These are phyloP conservation scores for Phytophthora boehmeriae DNA, from an alignment of 352 stramenopile genomes.

Conservation along the genomic window DNA sequence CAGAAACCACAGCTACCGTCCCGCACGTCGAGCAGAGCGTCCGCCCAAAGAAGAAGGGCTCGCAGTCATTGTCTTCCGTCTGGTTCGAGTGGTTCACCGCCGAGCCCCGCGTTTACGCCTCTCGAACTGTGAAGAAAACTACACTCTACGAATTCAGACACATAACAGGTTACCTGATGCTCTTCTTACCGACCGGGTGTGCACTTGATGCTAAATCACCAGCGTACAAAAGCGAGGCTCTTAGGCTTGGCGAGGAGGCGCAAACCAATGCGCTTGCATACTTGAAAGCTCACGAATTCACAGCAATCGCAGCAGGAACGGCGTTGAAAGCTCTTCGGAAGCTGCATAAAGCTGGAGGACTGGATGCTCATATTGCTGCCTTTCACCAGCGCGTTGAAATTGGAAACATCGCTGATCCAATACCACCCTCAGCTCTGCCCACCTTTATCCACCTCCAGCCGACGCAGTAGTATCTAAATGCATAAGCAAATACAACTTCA, in stretches of 20 bases:
- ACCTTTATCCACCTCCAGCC: conserved; percentile 11
- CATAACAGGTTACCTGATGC: conserved; percentile 12
- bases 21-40: too few relatives aligned
- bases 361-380: neutral
- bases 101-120: conserved; percentile 11
- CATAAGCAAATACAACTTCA: neutral
- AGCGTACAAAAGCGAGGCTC: conserved; percentile 12
- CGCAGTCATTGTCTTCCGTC: conserved; percentile 7
- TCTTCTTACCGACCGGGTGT: conserved; percentile 17
- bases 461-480: neutral
- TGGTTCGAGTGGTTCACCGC: conserved; percentile 20
- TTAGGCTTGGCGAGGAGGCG: neutral
- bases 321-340: conserved; percentile 12
- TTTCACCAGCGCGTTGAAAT: conserved; percentile 2
- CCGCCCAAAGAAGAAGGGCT: conserved; percentile 8
- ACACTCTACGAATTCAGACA: conserved; percentile 23
- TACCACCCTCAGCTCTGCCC: neutral
- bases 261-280: conserved; percentile 9
- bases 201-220: conserved; percentile 5
- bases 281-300: conserved; percentile 5
- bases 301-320: neutral
- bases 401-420: conserved; percentile 5
- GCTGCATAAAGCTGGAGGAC: conserved; percentile 12
- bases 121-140: conserved; percentile 14
- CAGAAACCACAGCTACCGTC: too few relatives aligned